These are phyloP conservation scores for Lobosporangium transversale DNA, from an alignment of 192 early-diverging fungal genomes.

Conservation along the genomic window DNA sequence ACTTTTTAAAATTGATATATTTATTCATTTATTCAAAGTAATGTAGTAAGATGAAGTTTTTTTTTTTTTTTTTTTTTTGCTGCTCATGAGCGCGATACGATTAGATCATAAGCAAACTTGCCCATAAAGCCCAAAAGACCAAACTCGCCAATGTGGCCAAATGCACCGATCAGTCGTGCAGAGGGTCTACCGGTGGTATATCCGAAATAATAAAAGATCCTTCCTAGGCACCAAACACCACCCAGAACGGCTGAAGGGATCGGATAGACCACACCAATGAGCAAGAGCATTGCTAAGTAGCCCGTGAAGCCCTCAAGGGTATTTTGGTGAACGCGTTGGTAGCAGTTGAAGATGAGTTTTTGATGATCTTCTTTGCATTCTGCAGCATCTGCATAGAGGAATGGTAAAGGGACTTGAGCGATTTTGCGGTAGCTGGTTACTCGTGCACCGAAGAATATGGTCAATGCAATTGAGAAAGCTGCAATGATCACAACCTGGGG, in stretches of 20 bases:
- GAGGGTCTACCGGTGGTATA: constrained; percentile 68
- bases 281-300: constrained; percentile 56
- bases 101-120: constrained; percentile 51
- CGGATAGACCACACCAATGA: constrained; percentile 67
- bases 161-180: constrained; percentile 60
- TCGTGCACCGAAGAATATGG: constrained; percentile 56
- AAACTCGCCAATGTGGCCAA: constrained; percentile 64
- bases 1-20: no score
- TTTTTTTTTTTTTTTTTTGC: neutral
- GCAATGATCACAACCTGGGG: constrained; percentile 51
- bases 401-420: constrained; percentile 74
- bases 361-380: constrained; percentile 69
- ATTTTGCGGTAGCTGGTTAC: constrained; percentile 63
- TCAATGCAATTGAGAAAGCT: constrained; percentile 40
- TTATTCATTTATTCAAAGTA: neutral
- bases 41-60: no score
- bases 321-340: constrained; percentile 72
- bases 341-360: constrained; percentile 80
- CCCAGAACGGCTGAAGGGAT: constrained; percentile 61
- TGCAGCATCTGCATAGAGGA: constrained; percentile 64
- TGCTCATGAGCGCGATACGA: neutral
- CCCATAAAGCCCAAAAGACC: constrained; percentile 55
- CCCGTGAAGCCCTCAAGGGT: constrained; percentile 68
- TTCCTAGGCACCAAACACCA: constrained; percentile 56
- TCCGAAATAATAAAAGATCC: constrained; percentile 65